These are phyloP conservation scores for Parathielavia appendiculata DNA, from an alignment of 495 filamentous ascomycete genomes.

Conservation along the genomic window DNA sequence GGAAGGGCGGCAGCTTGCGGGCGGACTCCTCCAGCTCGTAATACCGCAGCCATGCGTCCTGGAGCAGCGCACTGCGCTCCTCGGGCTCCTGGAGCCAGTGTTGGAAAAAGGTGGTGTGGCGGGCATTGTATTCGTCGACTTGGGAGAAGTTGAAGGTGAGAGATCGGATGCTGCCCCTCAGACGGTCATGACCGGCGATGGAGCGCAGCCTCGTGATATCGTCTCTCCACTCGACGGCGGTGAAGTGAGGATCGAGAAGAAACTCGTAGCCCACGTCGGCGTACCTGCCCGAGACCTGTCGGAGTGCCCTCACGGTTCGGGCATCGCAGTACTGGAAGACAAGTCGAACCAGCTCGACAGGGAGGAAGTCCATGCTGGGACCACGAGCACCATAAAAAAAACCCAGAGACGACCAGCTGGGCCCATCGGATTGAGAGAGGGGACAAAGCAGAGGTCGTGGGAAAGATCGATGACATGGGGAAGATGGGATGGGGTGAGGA, in stretches of 20 bases:
- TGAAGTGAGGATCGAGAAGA: conserved; percentile 38
- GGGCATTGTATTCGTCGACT: conserved; percentile 40
- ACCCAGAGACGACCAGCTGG: conserved; percentile 9
- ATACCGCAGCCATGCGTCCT: conserved; percentile 35
- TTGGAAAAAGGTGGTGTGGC: conserved; percentile 38
- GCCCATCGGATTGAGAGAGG: conserved; percentile 10
- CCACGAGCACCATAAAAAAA: conserved; percentile 7
- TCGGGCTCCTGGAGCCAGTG: conserved; percentile 41
- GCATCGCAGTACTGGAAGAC: conserved; percentile 43
- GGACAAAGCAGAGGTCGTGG: neutral
- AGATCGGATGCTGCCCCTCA: conserved; percentile 37
- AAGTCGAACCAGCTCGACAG: conserved; percentile 46
- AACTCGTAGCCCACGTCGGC: conserved; percentile 46
- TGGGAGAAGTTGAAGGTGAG: conserved; percentile 44
- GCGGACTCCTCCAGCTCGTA: conserved; percentile 36
- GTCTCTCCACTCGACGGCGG: conserved; percentile 42
- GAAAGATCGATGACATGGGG: neutral
- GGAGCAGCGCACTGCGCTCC: conserved; percentile 34
- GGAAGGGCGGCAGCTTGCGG: conserved; percentile 35
- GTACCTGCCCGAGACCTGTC: conserved; percentile 33
- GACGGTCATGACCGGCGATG: conserved; percentile 41
- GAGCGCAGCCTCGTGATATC: conserved; percentile 42
- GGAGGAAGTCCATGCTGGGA: conserved; percentile 35
- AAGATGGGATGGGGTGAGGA: neutral
- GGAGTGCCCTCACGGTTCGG: conserved; percentile 37